Conservation (phyloP, 78 protist species). For the Dictyostelium firmibasis region DNA sequence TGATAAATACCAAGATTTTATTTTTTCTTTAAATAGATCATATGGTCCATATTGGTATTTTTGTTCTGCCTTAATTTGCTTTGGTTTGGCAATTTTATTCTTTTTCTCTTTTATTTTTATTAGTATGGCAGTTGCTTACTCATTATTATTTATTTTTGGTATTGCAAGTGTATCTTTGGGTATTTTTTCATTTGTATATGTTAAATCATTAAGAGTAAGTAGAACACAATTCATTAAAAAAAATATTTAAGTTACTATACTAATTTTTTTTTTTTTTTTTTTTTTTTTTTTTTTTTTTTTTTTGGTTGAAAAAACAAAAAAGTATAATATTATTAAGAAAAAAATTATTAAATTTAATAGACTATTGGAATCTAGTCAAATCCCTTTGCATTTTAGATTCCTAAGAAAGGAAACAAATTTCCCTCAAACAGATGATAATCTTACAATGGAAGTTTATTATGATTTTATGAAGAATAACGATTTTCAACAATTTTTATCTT, state of each 20-base stretch:
- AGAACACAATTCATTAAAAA: not conserved
- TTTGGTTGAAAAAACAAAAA: not conserved
- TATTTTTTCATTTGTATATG: not conserved
- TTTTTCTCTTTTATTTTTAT: not conserved
- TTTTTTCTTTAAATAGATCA: not conserved
- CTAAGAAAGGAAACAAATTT: not conserved
- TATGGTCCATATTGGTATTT: not conserved
- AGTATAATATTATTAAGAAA: not conserved
- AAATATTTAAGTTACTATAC: not conserved
- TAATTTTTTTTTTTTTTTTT: too few relatives aligned
- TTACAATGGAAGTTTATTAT: not conserved
- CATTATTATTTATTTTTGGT: not conserved
- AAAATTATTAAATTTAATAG: not conserved
- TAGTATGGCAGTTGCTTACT: not conserved
- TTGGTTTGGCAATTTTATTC: not conserved
- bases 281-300: too few relatives aligned
- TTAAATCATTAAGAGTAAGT: not conserved
- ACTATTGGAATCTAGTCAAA: not conserved
- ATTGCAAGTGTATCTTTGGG: not conserved
- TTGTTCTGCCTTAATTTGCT: not conserved
- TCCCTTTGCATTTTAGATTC: not conserved
- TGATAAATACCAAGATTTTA: not conserved
- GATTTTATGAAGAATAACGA: not conserved
- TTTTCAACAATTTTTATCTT: not conserved
- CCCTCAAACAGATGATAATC: not conserved